These are phyloP conservation scores for Aspergillus sclerotiicarbonarius DNA, from an alignment of 495 filamentous ascomycete species.

Conservation along the genomic window DNA sequence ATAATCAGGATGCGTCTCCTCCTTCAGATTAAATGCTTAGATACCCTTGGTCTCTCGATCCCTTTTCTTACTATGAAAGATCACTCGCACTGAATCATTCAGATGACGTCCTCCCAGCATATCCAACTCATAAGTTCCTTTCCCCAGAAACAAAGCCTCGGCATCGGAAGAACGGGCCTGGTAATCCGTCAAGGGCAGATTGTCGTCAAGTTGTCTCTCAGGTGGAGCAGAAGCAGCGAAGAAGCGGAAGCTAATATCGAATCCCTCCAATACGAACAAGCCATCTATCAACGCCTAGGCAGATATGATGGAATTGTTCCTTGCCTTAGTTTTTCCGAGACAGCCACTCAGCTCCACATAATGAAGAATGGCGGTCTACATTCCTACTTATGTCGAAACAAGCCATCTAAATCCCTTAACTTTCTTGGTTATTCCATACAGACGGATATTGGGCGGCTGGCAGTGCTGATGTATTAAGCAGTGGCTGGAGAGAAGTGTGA, in stretches of 20 bases:
- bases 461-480: not conserved
- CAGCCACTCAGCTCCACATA: slow-evolving; percentile 11
- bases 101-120: not conserved
- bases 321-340: slow-evolving; percentile 11
- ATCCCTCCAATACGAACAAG: slow-evolving; percentile 21
- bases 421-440: slow-evolving; percentile 23
- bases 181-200: slow-evolving; percentile 13
- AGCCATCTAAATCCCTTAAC: slow-evolving; percentile 16
- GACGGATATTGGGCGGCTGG: slow-evolving; percentile 17
- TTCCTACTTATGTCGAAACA: slow-evolving; percentile 15
- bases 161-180: slow-evolving; percentile 12
- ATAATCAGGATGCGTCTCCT: not conserved
- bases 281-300: slow-evolving; percentile 17
- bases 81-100: not conserved
- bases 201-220: slow-evolving; percentile 20
- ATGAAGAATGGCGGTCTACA: slow-evolving; percentile 27
- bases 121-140: slow-evolving; percentile 5
- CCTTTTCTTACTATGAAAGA: not conserved
- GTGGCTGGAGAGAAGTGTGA: slow-evolving; percentile 7
- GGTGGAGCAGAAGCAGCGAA: slow-evolving; percentile 11
- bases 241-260: slow-evolving; percentile 19
- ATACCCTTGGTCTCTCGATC: not conserved
- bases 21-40: not conserved
- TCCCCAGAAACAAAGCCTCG: slow-evolving; percentile 7
- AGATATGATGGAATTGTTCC: slow-evolving; percentile 19